phyloP scores from a whole-genome alignment of 2,329 filamentous ascomycete genomes.

The Talaromyces sp. region DNA sequence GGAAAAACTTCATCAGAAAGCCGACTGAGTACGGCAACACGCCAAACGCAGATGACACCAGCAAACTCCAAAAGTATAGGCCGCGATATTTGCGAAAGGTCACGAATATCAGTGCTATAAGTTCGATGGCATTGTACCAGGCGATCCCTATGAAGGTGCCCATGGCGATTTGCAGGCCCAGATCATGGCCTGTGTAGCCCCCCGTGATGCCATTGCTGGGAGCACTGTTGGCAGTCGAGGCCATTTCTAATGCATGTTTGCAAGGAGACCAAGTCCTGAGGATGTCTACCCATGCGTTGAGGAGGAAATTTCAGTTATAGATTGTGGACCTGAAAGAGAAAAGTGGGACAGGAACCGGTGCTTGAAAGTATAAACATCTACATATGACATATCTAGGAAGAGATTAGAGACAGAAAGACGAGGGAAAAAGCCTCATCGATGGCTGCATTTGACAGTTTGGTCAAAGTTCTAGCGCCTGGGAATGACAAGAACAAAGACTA shows the following conservation, averaged over 20 bases:
- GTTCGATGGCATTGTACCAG: constrained; percentile 51
- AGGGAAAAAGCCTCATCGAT: background rate
- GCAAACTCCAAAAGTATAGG: constrained; percentile 51
- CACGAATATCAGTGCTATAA: constrained; percentile 48
- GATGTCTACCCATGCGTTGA: background rate
- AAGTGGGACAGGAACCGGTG: constrained; percentile 12
- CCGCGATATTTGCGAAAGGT: constrained; percentile 48
- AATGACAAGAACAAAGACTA: background rate
- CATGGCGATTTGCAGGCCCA: constrained; percentile 43
- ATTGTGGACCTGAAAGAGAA: background rate
- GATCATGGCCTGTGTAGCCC: constrained; percentile 32
- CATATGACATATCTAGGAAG: background rate
- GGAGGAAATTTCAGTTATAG: background rate
- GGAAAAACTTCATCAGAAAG: constrained; percentile 49
- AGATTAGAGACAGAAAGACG: background rate
- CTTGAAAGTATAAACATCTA: background rate
- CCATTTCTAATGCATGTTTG: constrained; percentile 16
- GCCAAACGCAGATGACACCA: constrained; percentile 45
- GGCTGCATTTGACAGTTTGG: background rate
- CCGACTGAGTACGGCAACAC: constrained; percentile 47
- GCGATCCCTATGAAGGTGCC: constrained; percentile 47
- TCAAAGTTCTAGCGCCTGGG: background rate
- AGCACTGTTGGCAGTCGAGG: constrained; percentile 1
- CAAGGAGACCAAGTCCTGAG: background rate
- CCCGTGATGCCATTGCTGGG: constrained; percentile 30